A percentile compares a stretch with the other conserved stretches of the same genome.
Evolutionary conservation across 305 asterid species (phyloP).

Genomic region (Fraxinus albicans): DNA sequence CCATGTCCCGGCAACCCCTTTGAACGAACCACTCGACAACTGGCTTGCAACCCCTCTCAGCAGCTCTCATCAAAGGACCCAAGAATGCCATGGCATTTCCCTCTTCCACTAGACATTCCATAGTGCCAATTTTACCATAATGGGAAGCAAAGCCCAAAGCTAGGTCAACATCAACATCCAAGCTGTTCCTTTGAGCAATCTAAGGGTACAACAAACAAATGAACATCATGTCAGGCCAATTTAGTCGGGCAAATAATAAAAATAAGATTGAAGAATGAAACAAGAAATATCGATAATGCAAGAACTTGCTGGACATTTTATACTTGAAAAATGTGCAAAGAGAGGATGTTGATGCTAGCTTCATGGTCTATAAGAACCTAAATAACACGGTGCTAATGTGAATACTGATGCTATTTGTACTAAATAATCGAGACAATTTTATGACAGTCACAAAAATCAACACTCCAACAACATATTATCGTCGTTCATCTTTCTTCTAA

Average conservation of each 20-base stretch:
- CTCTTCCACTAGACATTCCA: conserved; percentile 96
- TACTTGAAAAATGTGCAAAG: neutral
- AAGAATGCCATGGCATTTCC: conserved; percentile 91
- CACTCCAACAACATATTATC: neutral
- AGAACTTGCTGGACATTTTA: neutral
- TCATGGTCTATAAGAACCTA: neutral
- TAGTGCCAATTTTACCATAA: conserved; percentile 81
- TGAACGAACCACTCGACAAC: conserved; percentile 90
- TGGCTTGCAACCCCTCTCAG: conserved; percentile 87
- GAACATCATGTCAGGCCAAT: neutral
- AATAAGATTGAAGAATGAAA: neutral
- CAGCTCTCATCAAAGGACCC: conserved; percentile 97
- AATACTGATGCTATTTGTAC: neutral
- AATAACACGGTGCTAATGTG: neutral
- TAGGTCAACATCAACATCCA: conserved; percentile 93
- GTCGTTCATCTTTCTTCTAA: neutral
- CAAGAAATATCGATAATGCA: neutral
- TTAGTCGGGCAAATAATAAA: neutral
- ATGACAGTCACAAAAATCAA: neutral
- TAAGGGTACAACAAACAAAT: conserved; percentile 21
- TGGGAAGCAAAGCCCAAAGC: conserved; percentile 96
- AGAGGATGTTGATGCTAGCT: neutral
- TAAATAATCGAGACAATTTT: neutral
- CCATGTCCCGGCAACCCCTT: conserved; percentile 94
- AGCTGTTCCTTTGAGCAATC: conserved; percentile 98